Base-by-base conservation (phyloP, 164 flowering plant species). In the Vitis rotundifolia region DNA sequence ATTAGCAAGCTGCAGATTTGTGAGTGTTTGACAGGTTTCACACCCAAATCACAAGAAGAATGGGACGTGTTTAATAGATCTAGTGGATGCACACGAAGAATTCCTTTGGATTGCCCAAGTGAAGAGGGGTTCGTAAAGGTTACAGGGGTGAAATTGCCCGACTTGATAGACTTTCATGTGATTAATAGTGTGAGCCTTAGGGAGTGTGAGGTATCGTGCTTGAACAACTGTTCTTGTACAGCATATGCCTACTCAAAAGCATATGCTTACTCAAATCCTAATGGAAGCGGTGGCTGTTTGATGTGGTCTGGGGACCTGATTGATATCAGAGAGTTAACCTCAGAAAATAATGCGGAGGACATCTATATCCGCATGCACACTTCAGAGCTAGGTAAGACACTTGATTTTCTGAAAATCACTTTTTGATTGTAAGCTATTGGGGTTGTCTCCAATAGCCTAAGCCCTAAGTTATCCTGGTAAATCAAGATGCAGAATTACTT, bases 151-250 rank as follows among this genome's bases (percentile, higher is more conserved):
- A 81, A 76, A 64, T 28, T 74, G 55, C 82, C 82, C 0, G 78
- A 76, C 50, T 9, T 18, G 50, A 0, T 67, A 18, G 53, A 49
- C 0, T 37, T 0, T 37, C 44, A 37, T 6, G 44, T 37, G 44
- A 37, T 6, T 37, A 22, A 0, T 0, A 1, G 7, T 37, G 44
- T 37, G 44, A 37, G 44, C 44, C 44, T 0, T 47, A 8, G 57
- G 5, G 70, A 70, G 28, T 81, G 84, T 44, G 11, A 61, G 50
- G 59, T 9, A 0, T 3, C 1, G 19, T 81, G 84, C 71, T 60
- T 71, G 65, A 56, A 52, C 62, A 76, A 78, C 26, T 78, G 82
- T 54, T 71, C 80, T 6, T 81, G 84, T 64, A 11, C 6, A 0
- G 81, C 77, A 6, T 78, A 75, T 68, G 67, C 79, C 44, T 3